Conservation (phyloP, 2,329 filamentous ascomycete species). For the Fusarium heterosporum region DNA sequence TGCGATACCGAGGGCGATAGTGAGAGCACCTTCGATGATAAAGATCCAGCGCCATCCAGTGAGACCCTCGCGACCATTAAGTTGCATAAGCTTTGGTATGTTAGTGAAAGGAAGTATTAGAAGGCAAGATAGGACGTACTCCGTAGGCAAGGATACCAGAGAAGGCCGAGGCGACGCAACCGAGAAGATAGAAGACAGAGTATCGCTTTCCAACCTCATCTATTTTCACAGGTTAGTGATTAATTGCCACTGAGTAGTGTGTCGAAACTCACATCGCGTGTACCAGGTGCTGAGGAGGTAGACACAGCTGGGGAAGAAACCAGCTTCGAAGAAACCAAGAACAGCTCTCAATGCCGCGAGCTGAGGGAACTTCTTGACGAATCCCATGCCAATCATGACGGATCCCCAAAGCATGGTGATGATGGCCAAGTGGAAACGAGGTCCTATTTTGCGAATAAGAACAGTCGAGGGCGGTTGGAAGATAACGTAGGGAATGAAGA, state of each 20-base stretch:
- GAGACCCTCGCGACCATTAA: slow-evolving; percentile 66
- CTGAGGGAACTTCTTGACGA: slow-evolving; percentile 63
- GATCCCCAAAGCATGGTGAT: slow-evolving; percentile 71
- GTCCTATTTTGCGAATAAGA: slow-evolving; percentile 74
- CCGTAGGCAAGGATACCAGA: slow-evolving; percentile 78
- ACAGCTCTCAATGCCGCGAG: slow-evolving; percentile 68
- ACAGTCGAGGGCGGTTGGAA: slow-evolving; percentile 79
- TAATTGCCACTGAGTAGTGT: fast-evolving
- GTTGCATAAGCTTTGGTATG: slow-evolving; percentile 65
- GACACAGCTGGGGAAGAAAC: slow-evolving; percentile 77
- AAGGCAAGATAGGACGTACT: slow-evolving; percentile 54
- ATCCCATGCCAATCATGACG: slow-evolving; percentile 75
- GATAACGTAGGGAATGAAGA: slow-evolving; percentile 79
- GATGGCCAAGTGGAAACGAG: slow-evolving; percentile 64
- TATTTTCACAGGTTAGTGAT: slow-evolving; percentile 30
- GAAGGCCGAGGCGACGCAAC: slow-evolving; percentile 73
- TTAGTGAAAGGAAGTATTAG: neutral
- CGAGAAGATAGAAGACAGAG: slow-evolving; percentile 75
- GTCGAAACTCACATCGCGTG: slow-evolving; percentile 65
- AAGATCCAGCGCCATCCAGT: slow-evolving; percentile 77
- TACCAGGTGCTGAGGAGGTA: slow-evolving; percentile 83
- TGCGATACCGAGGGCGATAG: slow-evolving; percentile 61
- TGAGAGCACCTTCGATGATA: slow-evolving; percentile 65
- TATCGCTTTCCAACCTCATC: slow-evolving; percentile 78
- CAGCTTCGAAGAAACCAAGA: slow-evolving; percentile 74